These are phyloP conservation scores for Oryza coarctata DNA, from an alignment of 176 grass and related monocot species.

Conservation along the genomic window DNA sequence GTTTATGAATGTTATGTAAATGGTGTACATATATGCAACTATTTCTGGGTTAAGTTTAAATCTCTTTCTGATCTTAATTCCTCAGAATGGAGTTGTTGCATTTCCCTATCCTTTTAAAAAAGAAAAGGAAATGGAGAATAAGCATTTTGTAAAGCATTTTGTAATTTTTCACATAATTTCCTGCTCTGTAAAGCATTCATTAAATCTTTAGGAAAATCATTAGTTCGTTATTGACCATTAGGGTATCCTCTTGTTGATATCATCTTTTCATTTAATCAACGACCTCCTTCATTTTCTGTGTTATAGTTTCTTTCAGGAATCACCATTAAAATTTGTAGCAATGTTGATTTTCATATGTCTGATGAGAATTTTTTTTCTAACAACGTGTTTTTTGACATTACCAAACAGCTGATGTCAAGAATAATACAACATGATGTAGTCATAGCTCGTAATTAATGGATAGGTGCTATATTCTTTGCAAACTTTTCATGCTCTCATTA, in stretches of 20 bases:
- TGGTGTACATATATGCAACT: background rate
- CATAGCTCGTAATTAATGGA: background rate
- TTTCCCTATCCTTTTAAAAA: background rate
- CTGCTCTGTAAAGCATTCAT: background rate
- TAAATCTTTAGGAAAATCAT: background rate
- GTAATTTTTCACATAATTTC: constrained; percentile 15
- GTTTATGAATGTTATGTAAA: background rate
- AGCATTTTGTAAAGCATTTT: too few species aligned
- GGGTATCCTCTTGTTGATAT: background rate
- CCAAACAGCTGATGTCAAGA: background rate
- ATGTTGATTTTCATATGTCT: background rate
- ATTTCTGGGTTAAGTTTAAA: background rate
- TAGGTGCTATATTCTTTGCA: background rate
- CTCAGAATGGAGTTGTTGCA: background rate
- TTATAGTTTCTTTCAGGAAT: background rate
- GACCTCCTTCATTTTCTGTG: background rate
- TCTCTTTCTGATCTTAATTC: background rate
- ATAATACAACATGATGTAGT: background rate
- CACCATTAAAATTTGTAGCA: background rate
- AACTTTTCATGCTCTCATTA: background rate
- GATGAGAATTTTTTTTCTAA: background rate
- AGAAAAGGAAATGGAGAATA: background rate
- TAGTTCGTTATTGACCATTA: background rate
- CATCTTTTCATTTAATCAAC: background rate
- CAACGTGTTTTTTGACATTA: background rate